Base-by-base conservation (phyloP, 352 stramenopile genomes). In the Saprolegnia parasitica region DNA sequence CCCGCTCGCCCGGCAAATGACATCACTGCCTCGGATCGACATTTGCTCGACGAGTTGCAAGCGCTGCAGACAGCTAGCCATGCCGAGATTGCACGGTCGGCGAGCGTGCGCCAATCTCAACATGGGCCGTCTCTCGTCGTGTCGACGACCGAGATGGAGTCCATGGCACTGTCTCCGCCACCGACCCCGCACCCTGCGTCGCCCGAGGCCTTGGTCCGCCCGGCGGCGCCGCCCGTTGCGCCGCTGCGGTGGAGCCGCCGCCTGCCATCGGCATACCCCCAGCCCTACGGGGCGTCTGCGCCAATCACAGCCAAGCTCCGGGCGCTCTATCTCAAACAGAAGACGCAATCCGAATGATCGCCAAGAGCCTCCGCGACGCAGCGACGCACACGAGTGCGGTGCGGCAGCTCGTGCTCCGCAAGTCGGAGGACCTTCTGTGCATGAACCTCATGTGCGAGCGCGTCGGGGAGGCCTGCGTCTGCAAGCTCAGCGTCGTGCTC, bases 381-480 rank as follows among this genome's bases (percentile, higher is more conserved):
- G 86, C 86, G 52, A 83, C 80, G 60, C 68, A 62, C 4, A 83
- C 80, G 18, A 47, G 71, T 23, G 71, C 67, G 35, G 81, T 95
- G 26, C 73, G 74, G 24, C 62, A 77, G 71, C 81, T 97, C 65
- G 50, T 92, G 70, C 81, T 97, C 29, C 37, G 76, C n/a, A 73
- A 74, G 56, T 96, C 88, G 24, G 65, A 77, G n/a, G 90, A 97
- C 74, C 75, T 97, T 47, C 68, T 95, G n/a, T 97, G 90, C 76
- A 83, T 80, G 40, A 96, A 97, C 70, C 77, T 97, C 56, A 96
- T 97, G 90, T 97, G 90, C 73, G 86, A 95, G 71, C 85, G 94
- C 75, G 76, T 97, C 29, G 89, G 90, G 29, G 81, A 84, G 60
- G 81, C 87, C 13, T 97, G 90, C 70, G 76, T 85, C 35, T 97